These are phyloP conservation scores for Desmodesmus armatus DNA, from an alignment of 139 green algal genomes.

Conservation along the genomic window DNA sequence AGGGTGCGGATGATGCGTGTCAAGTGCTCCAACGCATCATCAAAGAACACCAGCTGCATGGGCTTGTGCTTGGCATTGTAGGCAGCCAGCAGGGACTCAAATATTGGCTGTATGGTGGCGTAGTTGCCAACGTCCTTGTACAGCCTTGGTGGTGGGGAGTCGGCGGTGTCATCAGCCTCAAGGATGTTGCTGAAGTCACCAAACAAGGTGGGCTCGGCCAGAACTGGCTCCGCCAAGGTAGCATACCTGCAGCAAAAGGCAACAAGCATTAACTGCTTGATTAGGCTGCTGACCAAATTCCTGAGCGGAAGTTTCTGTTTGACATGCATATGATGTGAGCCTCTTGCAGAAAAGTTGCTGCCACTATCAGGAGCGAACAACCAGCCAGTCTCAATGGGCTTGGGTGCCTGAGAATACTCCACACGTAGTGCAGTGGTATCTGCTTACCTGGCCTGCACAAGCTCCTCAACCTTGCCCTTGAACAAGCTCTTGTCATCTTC, in stretches of 20 bases:
- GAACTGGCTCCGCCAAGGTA: slow-evolving; percentile 59
- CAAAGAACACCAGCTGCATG: slow-evolving; percentile 88
- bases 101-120: slow-evolving; percentile 55
- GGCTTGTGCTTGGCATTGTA: slow-evolving; percentile 76
- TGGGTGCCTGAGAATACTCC: no score
- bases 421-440: no score
- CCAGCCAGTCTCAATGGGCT: no score
- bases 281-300: slow-evolving; percentile 47
- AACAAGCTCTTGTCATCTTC: slow-evolving; percentile 92
- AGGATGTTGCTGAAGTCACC: slow-evolving; percentile 71
- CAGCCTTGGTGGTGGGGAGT: no score
- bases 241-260: slow-evolving; percentile 33
- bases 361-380: no score
- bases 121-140: slow-evolving; percentile 76
- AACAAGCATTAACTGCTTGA: neutral
- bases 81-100: slow-evolving; percentile 75
- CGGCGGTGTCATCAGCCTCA: slow-evolving; percentile 16
- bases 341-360: no score
- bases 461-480: slow-evolving; percentile 67
- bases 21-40: slow-evolving; percentile 93
- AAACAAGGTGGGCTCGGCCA: slow-evolving; percentile 82
- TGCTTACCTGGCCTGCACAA: slow-evolving; percentile 53
- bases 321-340: no score
- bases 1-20: slow-evolving; percentile 89
- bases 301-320: no score